A percentile compares a stretch with the other conserved stretches of the same genome.
phyloP scores from a whole-genome alignment of 495 filamentous ascomycete species.

The Xeromyces bisporus region DNA sequence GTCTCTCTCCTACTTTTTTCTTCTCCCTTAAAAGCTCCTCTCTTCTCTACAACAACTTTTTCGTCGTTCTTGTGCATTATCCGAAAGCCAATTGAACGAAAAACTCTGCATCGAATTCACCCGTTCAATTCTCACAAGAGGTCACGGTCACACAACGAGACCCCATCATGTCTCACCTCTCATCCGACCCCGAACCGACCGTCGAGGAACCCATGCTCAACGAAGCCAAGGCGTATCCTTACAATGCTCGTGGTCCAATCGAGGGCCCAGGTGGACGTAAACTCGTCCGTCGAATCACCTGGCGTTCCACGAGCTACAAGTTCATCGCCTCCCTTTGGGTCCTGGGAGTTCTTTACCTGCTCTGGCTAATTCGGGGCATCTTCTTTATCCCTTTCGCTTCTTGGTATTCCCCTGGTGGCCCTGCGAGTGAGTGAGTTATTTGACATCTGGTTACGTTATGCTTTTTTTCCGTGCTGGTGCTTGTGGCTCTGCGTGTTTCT shows the following conservation, averaged over 20 bases:
- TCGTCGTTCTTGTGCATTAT: too few species aligned
- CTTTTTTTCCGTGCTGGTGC: too few species aligned
- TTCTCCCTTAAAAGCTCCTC: too few species aligned
- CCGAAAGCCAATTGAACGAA: too few species aligned
- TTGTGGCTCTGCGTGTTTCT: too few species aligned
- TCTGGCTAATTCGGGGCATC: constrained; percentile 31
- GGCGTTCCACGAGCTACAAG: constrained; percentile 34
- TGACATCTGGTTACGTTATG: constrained; percentile 1
- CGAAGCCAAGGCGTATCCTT: constrained; percentile 23
- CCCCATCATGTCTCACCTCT: constrained; percentile 26
- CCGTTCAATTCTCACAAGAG: too few species aligned
- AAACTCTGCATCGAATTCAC: too few species aligned
- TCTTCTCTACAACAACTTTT: too few species aligned
- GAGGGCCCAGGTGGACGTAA: constrained; percentile 29
- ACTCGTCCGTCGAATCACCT: constrained; percentile 31
- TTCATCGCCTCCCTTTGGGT: constrained; percentile 32
- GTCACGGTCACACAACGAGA: too few species aligned
- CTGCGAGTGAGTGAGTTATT: constrained; percentile 5
- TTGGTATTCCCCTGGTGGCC: constrained; percentile 6
- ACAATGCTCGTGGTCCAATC: constrained; percentile 24
- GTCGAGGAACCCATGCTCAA: constrained; percentile 16
- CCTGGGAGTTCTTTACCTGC: constrained; percentile 27
- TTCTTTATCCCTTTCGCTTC: constrained; percentile 24
- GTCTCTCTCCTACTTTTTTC: too few species aligned
- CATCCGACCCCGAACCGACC: constrained; percentile 22